Conservation (phyloP, 2,329 filamentous ascomycete species). For the Aspergillus oerlinghausenensis region DNA sequence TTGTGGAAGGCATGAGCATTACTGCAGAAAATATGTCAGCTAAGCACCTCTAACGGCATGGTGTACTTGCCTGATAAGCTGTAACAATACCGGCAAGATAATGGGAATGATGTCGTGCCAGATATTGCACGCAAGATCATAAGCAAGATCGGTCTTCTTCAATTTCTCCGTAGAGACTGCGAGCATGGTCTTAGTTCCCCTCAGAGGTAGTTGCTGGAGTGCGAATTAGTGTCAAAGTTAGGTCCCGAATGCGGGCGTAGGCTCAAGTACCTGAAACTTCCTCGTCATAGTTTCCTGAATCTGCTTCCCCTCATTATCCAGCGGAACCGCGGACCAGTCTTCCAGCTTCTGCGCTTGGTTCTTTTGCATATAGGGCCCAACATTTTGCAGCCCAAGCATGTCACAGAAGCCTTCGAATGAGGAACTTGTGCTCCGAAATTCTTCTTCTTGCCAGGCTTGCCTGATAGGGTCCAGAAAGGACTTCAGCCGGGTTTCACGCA, state of each 20-base stretch:
- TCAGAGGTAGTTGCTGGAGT: constrained; percentile 66
- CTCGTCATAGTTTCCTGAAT: constrained; percentile 76
- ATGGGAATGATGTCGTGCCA: constrained; percentile 79
- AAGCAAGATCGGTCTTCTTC: constrained; percentile 66
- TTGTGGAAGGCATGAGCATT: constrained; percentile 92
- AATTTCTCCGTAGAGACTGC: constrained; percentile 88
- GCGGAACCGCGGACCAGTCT: constrained; percentile 74
- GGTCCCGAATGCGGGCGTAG: neutral
- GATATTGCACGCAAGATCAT: constrained; percentile 70
- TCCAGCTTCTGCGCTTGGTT: constrained; percentile 68
- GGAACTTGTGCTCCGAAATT: constrained; percentile 64
- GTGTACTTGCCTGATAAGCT: constrained; percentile 63
- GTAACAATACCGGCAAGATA: constrained; percentile 80
- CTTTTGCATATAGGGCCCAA: constrained; percentile 71
- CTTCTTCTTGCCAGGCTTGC: constrained; percentile 69
- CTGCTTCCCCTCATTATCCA: constrained; percentile 74
- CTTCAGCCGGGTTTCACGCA: constrained; percentile 66
- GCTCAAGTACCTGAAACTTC: constrained; percentile 58
- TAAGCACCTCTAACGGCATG: neutral
- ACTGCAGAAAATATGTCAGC: constrained; percentile 39
- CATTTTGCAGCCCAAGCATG: constrained; percentile 71
- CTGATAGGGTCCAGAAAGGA: constrained; percentile 80
- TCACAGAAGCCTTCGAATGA: constrained; percentile 76
- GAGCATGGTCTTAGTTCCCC: constrained; percentile 87
- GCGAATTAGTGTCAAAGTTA: constrained; percentile 4